phyloP scores from a whole-genome alignment of 768 basidiomycete genomes.

The Kwoniella dejecticola region DNA sequence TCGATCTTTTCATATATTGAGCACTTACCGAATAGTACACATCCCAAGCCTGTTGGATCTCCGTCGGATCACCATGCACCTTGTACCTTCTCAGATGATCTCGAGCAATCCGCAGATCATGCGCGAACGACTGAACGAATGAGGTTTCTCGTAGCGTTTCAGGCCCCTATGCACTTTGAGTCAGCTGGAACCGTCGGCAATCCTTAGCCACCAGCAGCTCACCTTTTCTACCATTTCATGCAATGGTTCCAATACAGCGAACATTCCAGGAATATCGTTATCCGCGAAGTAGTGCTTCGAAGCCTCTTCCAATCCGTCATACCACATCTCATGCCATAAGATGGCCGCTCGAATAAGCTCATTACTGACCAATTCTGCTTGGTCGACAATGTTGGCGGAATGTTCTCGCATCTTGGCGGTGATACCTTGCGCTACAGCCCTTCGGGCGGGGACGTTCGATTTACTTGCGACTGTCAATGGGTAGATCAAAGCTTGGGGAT shows the following conservation, averaged over 20 bases:
- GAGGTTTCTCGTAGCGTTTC: conserved; percentile 92
- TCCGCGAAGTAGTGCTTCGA: conserved; percentile 95
- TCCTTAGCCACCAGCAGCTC: conserved; percentile 14
- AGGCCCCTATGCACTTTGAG: conserved; percentile 67
- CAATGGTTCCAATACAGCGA: conserved; percentile 82
- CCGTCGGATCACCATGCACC: conserved; percentile 78
- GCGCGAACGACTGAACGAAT: conserved; percentile 88
- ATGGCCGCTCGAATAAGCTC: conserved; percentile 97
- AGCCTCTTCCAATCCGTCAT: conserved; percentile 96
- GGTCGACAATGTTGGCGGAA: conserved; percentile 79
- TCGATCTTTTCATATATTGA: not conserved
- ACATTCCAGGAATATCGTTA: conserved; percentile 96
- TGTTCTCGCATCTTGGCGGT: conserved; percentile 94
- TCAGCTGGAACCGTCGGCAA: conserved; percentile 7
- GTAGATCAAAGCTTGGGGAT: conserved; percentile 96
- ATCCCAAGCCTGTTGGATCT: conserved; percentile 97
- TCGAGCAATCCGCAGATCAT: conserved; percentile 87
- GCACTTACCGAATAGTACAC: conserved; percentile 87
- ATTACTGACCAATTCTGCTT: conserved; percentile 83
- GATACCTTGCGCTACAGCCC: conserved; percentile 78
- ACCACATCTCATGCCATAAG: conserved; percentile 98
- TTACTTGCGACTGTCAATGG: conserved; percentile 90
- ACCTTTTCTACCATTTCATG: conserved; percentile 87
- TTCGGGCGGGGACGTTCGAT: conserved; percentile 80
- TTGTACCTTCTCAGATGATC: conserved; percentile 87